phyloP scores from a whole-genome alignment of 495 filamentous ascomycete species.

The Trichoderma parareesei region DNA sequence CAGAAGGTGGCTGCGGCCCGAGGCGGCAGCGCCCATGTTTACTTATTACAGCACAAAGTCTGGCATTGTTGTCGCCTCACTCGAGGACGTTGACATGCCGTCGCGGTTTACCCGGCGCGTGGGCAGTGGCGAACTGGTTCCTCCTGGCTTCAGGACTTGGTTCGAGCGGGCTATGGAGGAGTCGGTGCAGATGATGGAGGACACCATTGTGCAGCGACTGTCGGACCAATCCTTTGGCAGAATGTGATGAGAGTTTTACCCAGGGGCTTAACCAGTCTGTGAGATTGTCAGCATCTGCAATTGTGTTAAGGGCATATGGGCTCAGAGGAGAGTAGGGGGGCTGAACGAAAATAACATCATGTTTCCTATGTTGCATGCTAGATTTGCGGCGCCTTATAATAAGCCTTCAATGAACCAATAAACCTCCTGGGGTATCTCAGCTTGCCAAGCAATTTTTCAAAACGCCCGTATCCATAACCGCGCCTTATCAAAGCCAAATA shows the following conservation, averaged over 20 bases:
- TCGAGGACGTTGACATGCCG: not conserved
- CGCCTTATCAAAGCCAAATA: not conserved
- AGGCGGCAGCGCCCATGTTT: not conserved
- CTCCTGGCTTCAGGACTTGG: not conserved
- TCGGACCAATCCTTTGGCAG: not conserved
- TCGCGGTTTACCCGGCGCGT: not conserved
- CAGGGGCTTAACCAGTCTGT: not conserved
- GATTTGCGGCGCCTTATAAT: not conserved
- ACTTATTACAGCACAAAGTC: not conserved
- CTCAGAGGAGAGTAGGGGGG: no score
- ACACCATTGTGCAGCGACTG: not conserved
- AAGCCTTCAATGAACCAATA: not conserved
- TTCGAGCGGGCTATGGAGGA: not conserved
- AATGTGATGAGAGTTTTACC: not conserved
- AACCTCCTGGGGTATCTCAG: conserved; percentile 1
- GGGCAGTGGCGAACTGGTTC: not conserved
- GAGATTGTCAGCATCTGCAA: not conserved
- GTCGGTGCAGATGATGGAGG: not conserved
- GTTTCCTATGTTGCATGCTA: conserved; percentile 2
- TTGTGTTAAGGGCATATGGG: not conserved
- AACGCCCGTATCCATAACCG: conserved; percentile 4
- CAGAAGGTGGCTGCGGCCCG: not conserved
- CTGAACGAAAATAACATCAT: not conserved
- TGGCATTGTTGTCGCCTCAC: not conserved
- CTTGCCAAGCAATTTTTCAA: not conserved